A percentile compares a stretch with the other conserved stretches of the same genome.
These are phyloP conservation scores for Colletotrichum sojae DNA, from an alignment of 2,329 filamentous ascomycete genomes.

Conservation along the genomic window DNA sequence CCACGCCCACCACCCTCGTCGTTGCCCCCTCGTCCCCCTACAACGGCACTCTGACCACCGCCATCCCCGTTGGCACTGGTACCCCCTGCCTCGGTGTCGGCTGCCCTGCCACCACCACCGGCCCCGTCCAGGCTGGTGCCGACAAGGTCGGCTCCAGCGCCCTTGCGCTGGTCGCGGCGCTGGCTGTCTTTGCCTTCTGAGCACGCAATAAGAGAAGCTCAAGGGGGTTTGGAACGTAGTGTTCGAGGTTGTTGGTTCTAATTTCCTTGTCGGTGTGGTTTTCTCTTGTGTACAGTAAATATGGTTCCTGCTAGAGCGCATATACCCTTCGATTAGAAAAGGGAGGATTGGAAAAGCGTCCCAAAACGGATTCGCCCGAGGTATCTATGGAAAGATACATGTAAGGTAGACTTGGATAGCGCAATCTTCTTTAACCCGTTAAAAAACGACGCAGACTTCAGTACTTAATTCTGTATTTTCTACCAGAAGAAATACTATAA, in stretches of 20 bases:
- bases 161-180: constrained; percentile 15
- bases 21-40: constrained; percentile 26
- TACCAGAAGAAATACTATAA: no score
- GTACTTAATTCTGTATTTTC: no score
- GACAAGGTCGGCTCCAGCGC: constrained; percentile 22
- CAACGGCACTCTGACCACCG: constrained; percentile 30
- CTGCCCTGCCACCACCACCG: constrained; percentile 36
- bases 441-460: no score
- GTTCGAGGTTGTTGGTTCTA: neutral
- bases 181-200: constrained; percentile 22
- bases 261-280: constrained; percentile 6
- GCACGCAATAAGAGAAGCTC: neutral
- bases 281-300: constrained; percentile 28
- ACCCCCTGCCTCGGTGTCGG: constrained; percentile 29
- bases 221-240: no score
- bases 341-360: constrained; percentile 2
- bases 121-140: constrained; percentile 29
- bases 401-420: no score
- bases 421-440: no score
- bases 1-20: constrained; percentile 28
- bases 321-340: constrained; percentile 30
- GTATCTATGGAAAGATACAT: no score
- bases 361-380: neutral
- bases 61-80: constrained; percentile 23
- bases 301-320: constrained; percentile 23